Base-by-base conservation (phyloP, 331 rosid species). In the Phaseolus coccineus region DNA sequence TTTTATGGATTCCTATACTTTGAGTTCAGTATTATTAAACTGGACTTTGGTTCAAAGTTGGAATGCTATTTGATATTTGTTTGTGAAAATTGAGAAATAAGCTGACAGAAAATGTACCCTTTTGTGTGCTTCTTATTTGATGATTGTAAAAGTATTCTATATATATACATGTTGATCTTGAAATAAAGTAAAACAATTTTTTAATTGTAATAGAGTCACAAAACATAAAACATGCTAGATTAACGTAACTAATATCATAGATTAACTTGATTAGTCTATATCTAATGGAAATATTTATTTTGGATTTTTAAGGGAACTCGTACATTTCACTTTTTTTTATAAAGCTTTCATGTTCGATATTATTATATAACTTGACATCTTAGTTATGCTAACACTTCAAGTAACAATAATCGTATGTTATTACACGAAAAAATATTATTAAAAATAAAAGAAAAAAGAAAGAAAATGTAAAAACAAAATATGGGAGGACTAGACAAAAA, bases 51-150 rank as follows among this genome's bases (percentile, higher is more conserved):
- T 50, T 50, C 69, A 75, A 79, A 71, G 79, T 63, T 70, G 81
- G 85, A 52, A 47, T n/a, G 87, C 33, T 40, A 77, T 48, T 82
- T 83, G 73, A 37, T 78, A 80, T 77, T 84, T 68, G 82, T 74
- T 85, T 75, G 83, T 63, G 72, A 61, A 19, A 62, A 37, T 0
- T 46, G 61, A 56, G 40, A 31, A 86, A 82, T 79, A 83, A 85
- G 87, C 27, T 52, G 59, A 50, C 53, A 74, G 42, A 71, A 44
- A 72, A 27, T 77, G 72, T 44, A 74, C 58, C 52, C 69, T 25
- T 84, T 64, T 66, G 73, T 73, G 69, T 84, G 85, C 30, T 86
- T 62, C 81, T 52, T 42, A 69, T 19, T 27, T 72, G 57, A 76
- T 53, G 52, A 10, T 69, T 66, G 68, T 70, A 59, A 46, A 69